Conservation (phyloP, 768 basidiomycete species). For the Lanmaoa rubissima region DNA sequence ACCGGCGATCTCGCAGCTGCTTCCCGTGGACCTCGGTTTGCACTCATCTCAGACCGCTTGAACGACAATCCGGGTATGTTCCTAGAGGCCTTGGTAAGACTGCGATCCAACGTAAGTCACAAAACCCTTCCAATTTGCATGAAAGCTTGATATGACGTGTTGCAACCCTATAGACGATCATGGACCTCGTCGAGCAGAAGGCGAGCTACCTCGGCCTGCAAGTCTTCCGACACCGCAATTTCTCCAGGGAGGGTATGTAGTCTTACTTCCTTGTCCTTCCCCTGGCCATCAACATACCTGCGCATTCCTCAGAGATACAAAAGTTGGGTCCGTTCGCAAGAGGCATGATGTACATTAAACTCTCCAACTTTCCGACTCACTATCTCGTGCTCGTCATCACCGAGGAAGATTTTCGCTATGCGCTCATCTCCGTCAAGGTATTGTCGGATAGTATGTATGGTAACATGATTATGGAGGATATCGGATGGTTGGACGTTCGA, state of each 20-base stretch:
- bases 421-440: constrained; percentile 67
- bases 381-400: constrained; percentile 84
- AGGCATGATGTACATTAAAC: constrained; percentile 70
- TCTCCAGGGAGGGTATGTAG: constrained; percentile 56
- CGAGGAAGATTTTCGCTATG: constrained; percentile 76
- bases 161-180: constrained; percentile 63
- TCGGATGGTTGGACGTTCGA: constrained; percentile 73
- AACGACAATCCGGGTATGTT: constrained; percentile 69
- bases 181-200: constrained; percentile 80
- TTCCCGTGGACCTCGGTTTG: constrained; percentile 67
- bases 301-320: constrained; percentile 48
- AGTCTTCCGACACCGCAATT: constrained; percentile 66
- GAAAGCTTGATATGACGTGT: not conserved
- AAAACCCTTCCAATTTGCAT: not conserved
- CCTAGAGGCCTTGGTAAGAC: constrained; percentile 50
- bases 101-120: constrained; percentile 61
- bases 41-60: constrained; percentile 53
- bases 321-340: constrained; percentile 69
- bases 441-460: constrained; percentile 53
- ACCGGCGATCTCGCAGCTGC: constrained; percentile 78
- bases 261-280: constrained; percentile 1
- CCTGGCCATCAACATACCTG: not conserved
- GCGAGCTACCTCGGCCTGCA: constrained; percentile 83
- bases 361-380: constrained; percentile 73
- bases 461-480: constrained; percentile 70